Evolutionary conservation across 768 basidiomycete genomes (phyloP), one percentile per base, ranked within the genome.

Genomic region (Termitomyces sp.): DNA sequence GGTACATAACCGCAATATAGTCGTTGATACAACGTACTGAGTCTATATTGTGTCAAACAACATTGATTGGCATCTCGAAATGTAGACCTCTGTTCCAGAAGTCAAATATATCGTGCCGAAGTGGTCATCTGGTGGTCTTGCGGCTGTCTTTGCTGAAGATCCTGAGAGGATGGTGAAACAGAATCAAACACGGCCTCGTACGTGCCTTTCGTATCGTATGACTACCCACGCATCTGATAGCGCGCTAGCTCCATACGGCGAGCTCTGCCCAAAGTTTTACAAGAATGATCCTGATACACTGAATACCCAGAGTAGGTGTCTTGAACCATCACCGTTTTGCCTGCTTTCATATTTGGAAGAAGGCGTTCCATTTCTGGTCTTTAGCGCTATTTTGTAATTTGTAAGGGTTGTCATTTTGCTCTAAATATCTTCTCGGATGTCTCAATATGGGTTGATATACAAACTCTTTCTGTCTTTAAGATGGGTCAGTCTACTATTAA

Each of bases 141-240:
- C 54, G 25, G 54, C 47, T 17, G 54, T 54, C 44, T 54, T 54
- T 39, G 54, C 54, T 23, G 54, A 54, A 54, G 54, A 54, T n/a
- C 37, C 35, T 3, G 54, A 54, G 35, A 37, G 54, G 14, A 45
- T 54, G 17, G 44, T 23, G 19, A 45, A 47, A 25, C 54, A 54
- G 37, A 47, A 54, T 7, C 39, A 37, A 27, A 45, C 54, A 27
- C 37, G 46, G 4, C 54, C 54, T 19, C 54, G 54, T 54, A 39
- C 16, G 54, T 47, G 39, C 19, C 54, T 47, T 21, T 12, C 12
- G 17, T 32, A 16, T 19, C 10, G 43, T 12, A 16, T 30, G 1
- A 28, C 21, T 10, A 9, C 9, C 21, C n/a, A 7, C 12, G 8
- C 25, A 25, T 35, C 35, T 54, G 14, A 17, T 9, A 16, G 17